Evolutionary conservation across 2,329 filamentous ascomycete genomes (phyloP), one percentile per base, ranked within the genome.

Genomic region (Penicillium palitans): DNA sequence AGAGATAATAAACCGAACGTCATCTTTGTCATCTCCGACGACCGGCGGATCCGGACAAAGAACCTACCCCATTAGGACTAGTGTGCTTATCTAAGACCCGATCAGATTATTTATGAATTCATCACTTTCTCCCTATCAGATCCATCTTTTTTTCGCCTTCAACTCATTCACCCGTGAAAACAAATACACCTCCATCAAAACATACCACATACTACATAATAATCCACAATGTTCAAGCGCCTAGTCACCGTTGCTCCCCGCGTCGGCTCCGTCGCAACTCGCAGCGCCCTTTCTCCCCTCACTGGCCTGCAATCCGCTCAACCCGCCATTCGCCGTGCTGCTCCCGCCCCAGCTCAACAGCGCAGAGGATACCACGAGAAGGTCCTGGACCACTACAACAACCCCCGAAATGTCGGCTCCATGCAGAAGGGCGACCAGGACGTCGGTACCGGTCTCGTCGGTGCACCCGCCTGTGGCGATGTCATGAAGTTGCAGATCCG

Each of bases 401-500:
- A 84, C 68, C 90, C 90, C 29, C 86, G 90, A 64, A 92, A 92
- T 79, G 89, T 91, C 60, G 90, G 90, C 29, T 88, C 86, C 58
- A 88, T 93, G 86, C 78, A 83, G 76, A 96, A 96, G 82, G 85
- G 85, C 62, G 91, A 95, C 66, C 75, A 79, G 56, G 90, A 95
- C 64, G 93, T 97, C 61, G 93, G 93, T 66, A 96, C 93, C 19
- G 93, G 93, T 44, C 89, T 97, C 54, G 93, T 97, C 65, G 87
- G 90, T 67, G 91, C 91, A n/a, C 91, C 91, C 50, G 91, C 91
- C 33, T 93, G 90, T 73, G 91, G 91, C 77, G 91, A 96, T 76
- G 91, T 96, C 61, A 96, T 96, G 90, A 95, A 95, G 78, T 84
- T 96, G 35, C 90, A 96, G 80, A 96, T 96, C 78, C 88, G 91